Base-by-base conservation (phyloP, 1,139 yeast species). In the Saccharomyces pastorianus region DNA sequence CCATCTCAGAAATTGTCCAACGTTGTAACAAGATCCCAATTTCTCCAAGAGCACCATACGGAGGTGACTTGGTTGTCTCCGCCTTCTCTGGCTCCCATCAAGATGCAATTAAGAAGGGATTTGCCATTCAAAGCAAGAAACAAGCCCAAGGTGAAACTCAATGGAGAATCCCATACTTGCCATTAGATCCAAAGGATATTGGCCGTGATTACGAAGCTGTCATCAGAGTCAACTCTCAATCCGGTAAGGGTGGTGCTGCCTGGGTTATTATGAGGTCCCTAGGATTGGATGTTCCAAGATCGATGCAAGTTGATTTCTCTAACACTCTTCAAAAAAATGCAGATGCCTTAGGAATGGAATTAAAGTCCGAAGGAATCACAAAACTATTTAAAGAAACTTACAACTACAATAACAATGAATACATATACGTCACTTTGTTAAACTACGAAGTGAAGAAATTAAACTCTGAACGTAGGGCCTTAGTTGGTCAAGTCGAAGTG, bases 201-300 rank as follows among this genome's bases (percentile, higher is more conserved):
- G 98, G 98, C 56, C 84, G 98, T 74, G 91, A 88, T 56, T 93
- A 93, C 74, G 98, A 93, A 75, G 98, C 98, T 48, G 95, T 93
- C 61, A 93, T 93, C 68, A 83, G 99, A 72, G 98, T 93, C 73
- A 93, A 93, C 77, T 90, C 97, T n/a, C 98, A 93, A 76, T 86
- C 96, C 28, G 99, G 99, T 67, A 93, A 93, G 75, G 98, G 98
- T 69, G 98, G 98, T 69, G 96, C 98, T 29, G 96, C 98, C 29
- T 93, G 98, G 97, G 87, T 93, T 61, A 86, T 93, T 67, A 80
- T 90, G 66, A 83, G 95, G 68, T 81, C 87, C 59, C 78, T 93
- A 69, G 97, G 91, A 61, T 80, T 93, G 58, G 98, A 93, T 67
- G 79, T 93, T 64, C 99, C 99, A 59, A 84, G 98, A 72, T 85